Base-by-base conservation (phyloP, 805 yeast species). In the Nakazawaea wyomingensis region DNA sequence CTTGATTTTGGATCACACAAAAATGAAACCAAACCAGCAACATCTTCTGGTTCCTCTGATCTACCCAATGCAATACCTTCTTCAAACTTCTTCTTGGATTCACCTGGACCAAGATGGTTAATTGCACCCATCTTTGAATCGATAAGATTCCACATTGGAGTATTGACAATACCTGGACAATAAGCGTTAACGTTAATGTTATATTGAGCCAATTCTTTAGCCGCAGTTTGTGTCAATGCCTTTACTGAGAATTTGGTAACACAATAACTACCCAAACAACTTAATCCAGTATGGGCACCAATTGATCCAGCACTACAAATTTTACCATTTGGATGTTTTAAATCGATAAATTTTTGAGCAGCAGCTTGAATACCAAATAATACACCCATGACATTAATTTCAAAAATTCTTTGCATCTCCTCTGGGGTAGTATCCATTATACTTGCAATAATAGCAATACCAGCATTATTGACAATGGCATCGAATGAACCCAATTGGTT, bases 81-180 rank as follows among this genome's bases (percentile, higher is more conserved):
- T 19, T 59, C 47, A 44, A 45, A 53, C 16, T 48, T 50, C 29
- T 55, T 50, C 10, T 55, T 43, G 26, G 57, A 50, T 24, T 49
- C 60, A 37, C 65, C 62, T 26, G 49, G 50, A 39, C 56, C 51
- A 35, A 48, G 52, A 21, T 64, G 60, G 24, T 49, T 46, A 36
- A 52, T 30, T 39, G 50, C 55, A 32, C 55, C 46, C 43, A 59
- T 41, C 46, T 51, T 45, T 22, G 44, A 44, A 47, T 60, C 64
- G 22, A 59, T 54, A 17, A 51, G 40, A 37, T 59, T 63, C 57
- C 62, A 55, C 60, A 67, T 55, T 46, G 66, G 65, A 1, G 72
- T 66, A 13, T 57, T 48, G n/a, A 65, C 68, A 38, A 61, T 60
- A 22, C 70, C 72, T 14, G 71, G 72, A 45, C 65, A 62, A 44